A percentile compares a stretch with the other conserved stretches of the same genome.
Conservation (phyloP, 2,329 filamentous ascomycete genomes). For the Hymenoscyphus fraxineus region DNA sequence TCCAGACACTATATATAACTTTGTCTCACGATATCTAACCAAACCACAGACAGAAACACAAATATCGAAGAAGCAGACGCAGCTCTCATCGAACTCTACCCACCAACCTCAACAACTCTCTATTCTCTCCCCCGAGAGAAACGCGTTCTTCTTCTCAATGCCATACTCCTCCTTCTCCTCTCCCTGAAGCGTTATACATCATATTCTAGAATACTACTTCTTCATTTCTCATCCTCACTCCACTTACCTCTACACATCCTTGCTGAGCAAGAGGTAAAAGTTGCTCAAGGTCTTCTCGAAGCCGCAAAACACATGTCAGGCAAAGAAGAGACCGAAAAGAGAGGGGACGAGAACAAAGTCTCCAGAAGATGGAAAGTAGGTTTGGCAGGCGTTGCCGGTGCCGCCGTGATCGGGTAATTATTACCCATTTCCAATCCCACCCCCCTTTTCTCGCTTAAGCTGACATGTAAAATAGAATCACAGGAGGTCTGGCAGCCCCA, state of each 20-base stretch:
- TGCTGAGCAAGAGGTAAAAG: conserved; percentile 67
- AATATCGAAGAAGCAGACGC: conserved; percentile 47
- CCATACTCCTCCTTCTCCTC: conserved; percentile 66
- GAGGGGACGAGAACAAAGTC: conserved; percentile 65
- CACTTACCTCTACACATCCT: conserved; percentile 62
- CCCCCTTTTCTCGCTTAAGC: not conserved
- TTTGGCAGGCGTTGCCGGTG: conserved; percentile 81
- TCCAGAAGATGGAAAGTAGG: conserved; percentile 86
- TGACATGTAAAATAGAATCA: conserved; percentile 44
- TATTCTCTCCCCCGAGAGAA: conserved; percentile 57
- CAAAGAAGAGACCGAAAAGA: conserved; percentile 69
- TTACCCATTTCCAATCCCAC: not conserved
- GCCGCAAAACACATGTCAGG: conserved; percentile 68
- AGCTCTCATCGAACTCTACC: conserved; percentile 48
- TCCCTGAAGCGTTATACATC: conserved; percentile 75
- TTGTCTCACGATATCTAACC: not conserved
- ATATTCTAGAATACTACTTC: conserved; percentile 67
- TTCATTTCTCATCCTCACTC: conserved; percentile 67
- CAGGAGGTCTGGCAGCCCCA: conserved; percentile 71
- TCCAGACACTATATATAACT: not conserved
- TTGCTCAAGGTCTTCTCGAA: conserved; percentile 70
- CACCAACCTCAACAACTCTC: conserved; percentile 58
- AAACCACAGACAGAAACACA: conserved; percentile 26
- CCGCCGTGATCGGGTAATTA: conserved; percentile 57
- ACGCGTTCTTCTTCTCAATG: conserved; percentile 65